These are phyloP conservation scores for Apiospora koreana DNA, from an alignment of 2,329 filamentous ascomycete genomes.

Conservation along the genomic window DNA sequence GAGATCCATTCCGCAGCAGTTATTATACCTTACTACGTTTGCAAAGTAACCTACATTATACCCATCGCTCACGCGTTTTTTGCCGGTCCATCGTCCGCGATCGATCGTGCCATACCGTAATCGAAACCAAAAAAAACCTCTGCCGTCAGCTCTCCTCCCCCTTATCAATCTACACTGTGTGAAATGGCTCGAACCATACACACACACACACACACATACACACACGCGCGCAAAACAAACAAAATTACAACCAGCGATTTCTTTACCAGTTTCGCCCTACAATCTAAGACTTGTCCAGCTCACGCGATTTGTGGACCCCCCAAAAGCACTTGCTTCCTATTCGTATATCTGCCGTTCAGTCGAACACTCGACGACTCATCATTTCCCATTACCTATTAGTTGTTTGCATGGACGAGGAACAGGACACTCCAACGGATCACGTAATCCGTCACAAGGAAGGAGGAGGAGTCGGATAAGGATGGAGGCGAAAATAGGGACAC, in stretches of 20 bases:
- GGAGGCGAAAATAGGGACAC: background rate
- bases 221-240: background rate
- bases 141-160: background rate
- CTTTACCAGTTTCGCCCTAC: background rate
- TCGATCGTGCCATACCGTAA: background rate
- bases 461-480: background rate
- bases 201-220: background rate
- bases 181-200: background rate
- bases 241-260: background rate
- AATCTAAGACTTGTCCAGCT: slow-evolving; percentile 12
- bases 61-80: slow-evolving; percentile 7
- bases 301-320: slow-evolving; percentile 10
- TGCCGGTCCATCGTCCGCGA: background rate
- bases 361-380: slow-evolving; percentile 2
- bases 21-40: background rate
- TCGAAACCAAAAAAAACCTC: background rate
- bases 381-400: background rate
- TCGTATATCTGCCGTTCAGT: slow-evolving; percentile 1
- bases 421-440: background rate
- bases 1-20: background rate
- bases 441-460: background rate
- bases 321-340: slow-evolving; percentile 7
- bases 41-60: background rate
- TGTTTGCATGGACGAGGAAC: background rate
- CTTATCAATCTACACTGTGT: background rate